Base-by-base conservation (phyloP, 192 early-diverging fungal species). In the Glomus cerebriforme region DNA sequence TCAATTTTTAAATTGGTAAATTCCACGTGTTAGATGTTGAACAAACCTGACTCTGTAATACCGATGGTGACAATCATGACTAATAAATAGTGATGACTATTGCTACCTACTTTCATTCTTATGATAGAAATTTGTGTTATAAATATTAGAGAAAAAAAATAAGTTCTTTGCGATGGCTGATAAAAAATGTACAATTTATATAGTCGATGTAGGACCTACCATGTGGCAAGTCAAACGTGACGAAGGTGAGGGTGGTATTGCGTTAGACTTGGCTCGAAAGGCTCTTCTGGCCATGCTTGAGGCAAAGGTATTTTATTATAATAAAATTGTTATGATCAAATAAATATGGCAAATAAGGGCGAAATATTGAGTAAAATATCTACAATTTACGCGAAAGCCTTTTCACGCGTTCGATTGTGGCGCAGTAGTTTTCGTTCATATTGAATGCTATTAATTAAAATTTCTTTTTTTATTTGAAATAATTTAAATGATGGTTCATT, bases 111-210 rank as follows among this genome's bases (percentile, higher is more conserved):
- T n/a, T n/a, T n/a, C n/a, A n/a, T n/a, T n/a, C n/a, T n/a, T n/a
- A n/a, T n/a, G n/a, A n/a, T n/a, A n/a, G n/a, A n/a, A n/a, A n/a
- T n/a, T n/a, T n/a, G n/a, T n/a, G n/a, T 43, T 43, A 43, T 43
- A 43, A 43, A 43, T 43, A 43, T 43, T 3, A 43, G 12, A 3
- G 47, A 54, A 22, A 43, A 5, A 43, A 43, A 43, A 43, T 9
- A 9, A 43, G 49, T 54, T n/a, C 15, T 54, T 54, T 54, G 5
- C 47, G 5, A 54, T 71, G 69, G 69, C 69, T 19, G 69, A 71
- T 17, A 81, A 86, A 49, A 82, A 84, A 72, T 81, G 80, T 58
- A 84, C 85, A 59, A 73, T 83, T 34, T 86, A 81, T 67, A 68
- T 86, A 15, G 63, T 86, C 31, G 83, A 86, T 59, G 81, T 82